Conservation (phyloP, 805 yeast genomes). For the Naumovozyma baii region DNA sequence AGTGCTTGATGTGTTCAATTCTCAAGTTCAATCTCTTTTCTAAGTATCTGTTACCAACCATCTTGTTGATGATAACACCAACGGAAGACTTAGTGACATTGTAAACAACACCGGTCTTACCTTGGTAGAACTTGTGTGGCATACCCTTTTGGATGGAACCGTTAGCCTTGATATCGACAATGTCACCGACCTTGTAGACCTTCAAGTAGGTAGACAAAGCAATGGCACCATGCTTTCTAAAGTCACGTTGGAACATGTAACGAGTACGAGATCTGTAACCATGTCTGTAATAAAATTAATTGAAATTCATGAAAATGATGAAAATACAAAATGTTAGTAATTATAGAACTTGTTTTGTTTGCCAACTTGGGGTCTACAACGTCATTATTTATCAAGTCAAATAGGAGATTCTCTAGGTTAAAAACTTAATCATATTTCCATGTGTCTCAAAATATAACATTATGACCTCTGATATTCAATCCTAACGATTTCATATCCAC, state of each 20-base stretch:
- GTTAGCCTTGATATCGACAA: constrained; percentile 98
- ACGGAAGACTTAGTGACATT: constrained; percentile 98
- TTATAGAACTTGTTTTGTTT: not conserved
- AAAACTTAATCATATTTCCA: too few species aligned
- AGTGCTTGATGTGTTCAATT: constrained; percentile 98
- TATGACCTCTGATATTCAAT: too few species aligned
- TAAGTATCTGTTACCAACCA: constrained; percentile 97
- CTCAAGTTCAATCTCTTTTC: constrained; percentile 98
- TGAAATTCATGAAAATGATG: not conserved
- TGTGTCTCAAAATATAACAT: too few species aligned
- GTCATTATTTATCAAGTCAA: not conserved
- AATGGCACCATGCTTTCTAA: constrained; percentile 88
- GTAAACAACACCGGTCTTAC: constrained; percentile 98
- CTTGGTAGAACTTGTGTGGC: constrained; percentile 99
- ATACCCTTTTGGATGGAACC: constrained; percentile 99
- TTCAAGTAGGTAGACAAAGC: constrained; percentile 95
- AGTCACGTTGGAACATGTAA: constrained; percentile 99
- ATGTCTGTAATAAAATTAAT: constrained; percentile 43
- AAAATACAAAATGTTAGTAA: constrained; percentile 3
- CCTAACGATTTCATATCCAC: too few species aligned
- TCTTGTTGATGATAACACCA: constrained; percentile 96
- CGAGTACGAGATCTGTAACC: constrained; percentile 99
- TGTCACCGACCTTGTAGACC: constrained; percentile 98
- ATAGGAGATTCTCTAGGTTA: too few species aligned
- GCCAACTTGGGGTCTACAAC: not conserved